These are phyloP conservation scores for Miscanthus lutarioriparius DNA, from an alignment of 176 grass and related monocot species.

Conservation along the genomic window DNA sequence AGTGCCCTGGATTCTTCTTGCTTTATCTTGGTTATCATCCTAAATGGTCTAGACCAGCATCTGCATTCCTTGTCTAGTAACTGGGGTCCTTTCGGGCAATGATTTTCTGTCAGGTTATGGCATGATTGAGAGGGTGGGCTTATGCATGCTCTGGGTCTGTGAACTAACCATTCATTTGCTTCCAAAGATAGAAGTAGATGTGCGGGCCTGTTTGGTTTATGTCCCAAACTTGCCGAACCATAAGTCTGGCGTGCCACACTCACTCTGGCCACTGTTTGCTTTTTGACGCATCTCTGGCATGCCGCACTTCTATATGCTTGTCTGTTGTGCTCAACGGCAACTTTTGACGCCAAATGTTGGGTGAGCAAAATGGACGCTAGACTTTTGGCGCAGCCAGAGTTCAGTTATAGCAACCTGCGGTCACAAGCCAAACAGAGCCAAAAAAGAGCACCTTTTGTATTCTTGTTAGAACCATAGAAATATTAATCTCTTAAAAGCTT, in stretches of 20 bases:
- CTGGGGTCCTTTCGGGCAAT: not conserved
- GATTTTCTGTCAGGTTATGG: not conserved
- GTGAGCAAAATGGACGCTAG: no score
- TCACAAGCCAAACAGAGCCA: not conserved
- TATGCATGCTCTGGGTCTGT: not conserved
- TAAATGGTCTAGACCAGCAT: not conserved
- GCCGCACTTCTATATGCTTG: no score
- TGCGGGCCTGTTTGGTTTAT: no score
- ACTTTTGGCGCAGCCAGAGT: no score
- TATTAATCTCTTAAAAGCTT: not conserved
- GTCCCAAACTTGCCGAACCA: no score
- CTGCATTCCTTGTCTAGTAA: not conserved
- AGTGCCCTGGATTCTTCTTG: not conserved
- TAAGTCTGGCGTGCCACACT: no score
- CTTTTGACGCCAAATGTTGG: no score
- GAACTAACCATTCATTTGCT: not conserved
- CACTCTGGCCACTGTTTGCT: no score
- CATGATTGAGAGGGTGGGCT: not conserved
- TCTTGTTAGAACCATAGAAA: not conserved
- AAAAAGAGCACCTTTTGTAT: not conserved
- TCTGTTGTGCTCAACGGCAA: no score
- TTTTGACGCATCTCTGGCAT: no score
- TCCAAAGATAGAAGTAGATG: slow-evolving; percentile 1
- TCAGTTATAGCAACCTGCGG: no score
- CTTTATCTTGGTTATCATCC: not conserved